Evolutionary conservation across 1,139 yeast genomes (phyloP).

Genomic region (Tardiomyces digboiensis): DNA sequence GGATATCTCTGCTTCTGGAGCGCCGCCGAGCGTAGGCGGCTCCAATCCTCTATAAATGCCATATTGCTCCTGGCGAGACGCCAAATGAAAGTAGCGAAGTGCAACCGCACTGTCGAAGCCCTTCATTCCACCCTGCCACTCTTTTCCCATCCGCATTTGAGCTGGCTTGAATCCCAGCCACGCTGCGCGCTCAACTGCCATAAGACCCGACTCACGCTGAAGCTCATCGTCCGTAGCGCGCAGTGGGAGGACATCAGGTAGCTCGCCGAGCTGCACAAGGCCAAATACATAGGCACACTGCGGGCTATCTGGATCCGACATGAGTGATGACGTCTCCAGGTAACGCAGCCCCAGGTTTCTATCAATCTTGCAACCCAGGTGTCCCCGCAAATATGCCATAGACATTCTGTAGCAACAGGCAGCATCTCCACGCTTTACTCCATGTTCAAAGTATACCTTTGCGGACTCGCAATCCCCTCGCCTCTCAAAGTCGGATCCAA

Average conservation of each 20-base stretch:
- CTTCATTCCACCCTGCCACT: constrained; percentile 29
- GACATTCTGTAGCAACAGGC: constrained; percentile 29
- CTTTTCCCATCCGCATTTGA: constrained; percentile 29
- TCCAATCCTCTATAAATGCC: constrained; percentile 11
- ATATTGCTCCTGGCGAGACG: constrained; percentile 28
- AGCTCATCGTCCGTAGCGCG: constrained; percentile 4
- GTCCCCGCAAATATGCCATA: constrained; percentile 28
- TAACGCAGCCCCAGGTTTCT: constrained; percentile 18
- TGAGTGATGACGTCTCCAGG: constrained; percentile 21
- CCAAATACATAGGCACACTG: constrained; percentile 30
- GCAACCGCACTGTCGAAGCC: constrained; percentile 30
- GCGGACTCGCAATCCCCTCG: constrained; percentile 22
- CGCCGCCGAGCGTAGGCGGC: constrained; percentile 18
- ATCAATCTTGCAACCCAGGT: constrained; percentile 20
- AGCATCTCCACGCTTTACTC: constrained; percentile 24
- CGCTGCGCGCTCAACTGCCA: constrained; percentile 28
- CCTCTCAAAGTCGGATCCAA: constrained; percentile 25
- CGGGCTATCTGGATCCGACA: constrained; percentile 30
- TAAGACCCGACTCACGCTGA: constrained; percentile 17
- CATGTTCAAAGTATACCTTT: constrained; percentile 23
- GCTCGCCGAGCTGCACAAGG: constrained; percentile 26
- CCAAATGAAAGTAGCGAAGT: constrained; percentile 29
- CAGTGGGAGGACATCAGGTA: constrained; percentile 6
- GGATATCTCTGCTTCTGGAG: constrained; percentile 30
- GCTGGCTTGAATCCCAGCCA: constrained; percentile 31